Evolutionary conservation across 805 yeast genomes (phyloP).

Genomic region (Pichia sporocuriosa): DNA sequence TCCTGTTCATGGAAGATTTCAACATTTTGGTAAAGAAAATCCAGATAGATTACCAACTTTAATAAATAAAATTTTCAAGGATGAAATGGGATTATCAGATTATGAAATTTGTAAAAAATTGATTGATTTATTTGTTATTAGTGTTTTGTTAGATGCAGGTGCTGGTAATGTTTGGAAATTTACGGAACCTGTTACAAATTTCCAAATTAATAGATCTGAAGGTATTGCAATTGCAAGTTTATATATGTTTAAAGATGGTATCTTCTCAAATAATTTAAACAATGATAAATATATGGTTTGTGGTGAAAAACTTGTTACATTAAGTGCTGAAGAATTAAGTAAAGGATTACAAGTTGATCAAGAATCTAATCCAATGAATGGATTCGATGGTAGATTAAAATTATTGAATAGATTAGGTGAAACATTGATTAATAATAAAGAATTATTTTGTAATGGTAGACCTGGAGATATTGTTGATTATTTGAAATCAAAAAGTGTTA

Average conservation of each 20-base stretch:
- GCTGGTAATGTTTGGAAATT: constrained; percentile 57
- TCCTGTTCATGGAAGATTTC: constrained; percentile 67
- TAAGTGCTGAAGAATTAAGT: constrained; percentile 32
- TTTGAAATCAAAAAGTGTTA: constrained; percentile 24
- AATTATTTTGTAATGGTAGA: constrained; percentile 35
- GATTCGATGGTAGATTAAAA: constrained; percentile 46
- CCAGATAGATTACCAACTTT: constrained; percentile 37
- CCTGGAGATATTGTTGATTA: constrained; percentile 50
- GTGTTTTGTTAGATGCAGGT: constrained; percentile 62
- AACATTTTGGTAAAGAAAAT: constrained; percentile 52
- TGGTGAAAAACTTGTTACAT: constrained; percentile 33
- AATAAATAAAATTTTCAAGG: constrained; percentile 32
- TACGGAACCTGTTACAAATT: constrained; percentile 30
- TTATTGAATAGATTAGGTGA: constrained; percentile 43
- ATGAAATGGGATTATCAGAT: constrained; percentile 12
- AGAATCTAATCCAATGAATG: constrained; percentile 41
- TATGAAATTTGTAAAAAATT: constrained; percentile 46
- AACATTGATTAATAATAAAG: constrained; percentile 34
- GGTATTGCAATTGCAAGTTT: constrained; percentile 59
- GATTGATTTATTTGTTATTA: constrained; percentile 51
- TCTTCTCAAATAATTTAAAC: constrained; percentile 28
- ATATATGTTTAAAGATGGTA: constrained; percentile 46
- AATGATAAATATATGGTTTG: constrained; percentile 37
- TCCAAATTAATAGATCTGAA: constrained; percentile 42
- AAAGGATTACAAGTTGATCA: constrained; percentile 43